Percentiles rank a stretch among this genome's conserved stretches.
Conservation (phyloP, 2,329 filamentous ascomycete genomes). For the Elsinoe necatrix region DNA sequence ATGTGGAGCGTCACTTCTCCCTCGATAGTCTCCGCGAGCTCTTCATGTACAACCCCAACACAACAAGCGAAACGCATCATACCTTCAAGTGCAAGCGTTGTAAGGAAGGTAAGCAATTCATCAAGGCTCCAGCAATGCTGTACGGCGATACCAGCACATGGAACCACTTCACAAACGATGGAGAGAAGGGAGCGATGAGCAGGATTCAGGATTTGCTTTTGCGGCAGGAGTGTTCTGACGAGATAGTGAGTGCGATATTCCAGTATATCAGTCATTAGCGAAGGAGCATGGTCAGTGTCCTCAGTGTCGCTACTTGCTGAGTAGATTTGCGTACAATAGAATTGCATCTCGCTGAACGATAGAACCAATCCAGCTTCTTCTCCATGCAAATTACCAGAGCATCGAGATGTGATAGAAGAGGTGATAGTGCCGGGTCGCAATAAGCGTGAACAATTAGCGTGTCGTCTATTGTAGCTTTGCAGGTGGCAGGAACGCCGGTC, state of each 20-base stretch:
- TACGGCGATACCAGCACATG: slow-evolving; percentile 99
- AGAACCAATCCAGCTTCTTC: too few relatives aligned
- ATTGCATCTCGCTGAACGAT: neutral
- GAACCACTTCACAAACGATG: slow-evolving; percentile 90
- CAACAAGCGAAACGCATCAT: slow-evolving; percentile 89
- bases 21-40: slow-evolving; percentile 83
- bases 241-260: slow-evolving; percentile 86
- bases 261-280: slow-evolving; percentile 88
- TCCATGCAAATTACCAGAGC: too few relatives aligned
- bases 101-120: slow-evolving; percentile 66
- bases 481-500: slow-evolving; percentile 6
- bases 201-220: slow-evolving; percentile 86
- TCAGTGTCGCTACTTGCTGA: neutral
- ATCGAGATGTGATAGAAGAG: too few relatives aligned
- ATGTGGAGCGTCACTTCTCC: slow-evolving; percentile 94
- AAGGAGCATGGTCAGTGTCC: slow-evolving; percentile 11
- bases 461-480: neutral
- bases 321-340: neutral
- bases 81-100: slow-evolving; percentile 98
- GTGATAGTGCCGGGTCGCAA: too few relatives aligned
- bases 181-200: slow-evolving; percentile 52
- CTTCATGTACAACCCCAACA: slow-evolving; percentile 82
- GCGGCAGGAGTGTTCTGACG: slow-evolving; percentile 70
- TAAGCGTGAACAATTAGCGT: too few relatives aligned
- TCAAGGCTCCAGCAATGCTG: slow-evolving; percentile 89